Base-by-base conservation (phyloP, 2,329 filamentous ascomycete genomes). In the Aquanectria penicillioides region DNA sequence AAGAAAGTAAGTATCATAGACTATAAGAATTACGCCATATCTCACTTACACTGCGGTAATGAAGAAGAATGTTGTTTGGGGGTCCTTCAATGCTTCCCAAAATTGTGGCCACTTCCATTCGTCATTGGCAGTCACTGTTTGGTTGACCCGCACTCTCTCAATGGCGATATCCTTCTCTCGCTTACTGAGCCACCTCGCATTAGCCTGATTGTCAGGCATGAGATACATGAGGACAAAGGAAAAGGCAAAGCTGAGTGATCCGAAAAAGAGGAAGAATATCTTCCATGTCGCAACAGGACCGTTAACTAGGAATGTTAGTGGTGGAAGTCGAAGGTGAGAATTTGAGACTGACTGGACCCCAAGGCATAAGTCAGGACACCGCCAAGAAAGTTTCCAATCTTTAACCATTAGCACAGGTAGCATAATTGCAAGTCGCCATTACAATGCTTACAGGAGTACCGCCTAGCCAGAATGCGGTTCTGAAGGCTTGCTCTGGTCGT, bases 131-230 rank as follows among this genome's bases (percentile, higher is more conserved):
- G 59, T 58, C 12, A 61, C 59, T 9, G 53, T 58, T 15, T 51
- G 52, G 43, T 55, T 55, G 18, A 28, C 52, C 20, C 52, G 38
- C 20, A 55, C 52, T 48, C 52, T 25, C 33, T 55, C 52, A 33
- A 66, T 53, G 8, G 62, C 46, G n/a, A 62, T 20, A 25, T 64
- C 56, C 28, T 51, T 58, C 41, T 70, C 48, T 2, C 26, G 33
- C 3, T 55, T 34, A 12, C 33, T 59, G 20, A 56, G 41, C 57
- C 46, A 61, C 2, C 31, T 61, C 18, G 49, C 49, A 26, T 55
- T 55, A 11, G 23, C 37, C 12, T 55, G 52, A 22, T 55, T 48
- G 15, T 55, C 52, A 10, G 52, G 52, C 52, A 55, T 55, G 9
- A 55, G 23, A 11, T 48, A 47, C 33, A 55, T 55, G 13, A 55